Base-by-base conservation (phyloP, 495 filamentous ascomycete genomes). In the Cryomyces minteri region DNA sequence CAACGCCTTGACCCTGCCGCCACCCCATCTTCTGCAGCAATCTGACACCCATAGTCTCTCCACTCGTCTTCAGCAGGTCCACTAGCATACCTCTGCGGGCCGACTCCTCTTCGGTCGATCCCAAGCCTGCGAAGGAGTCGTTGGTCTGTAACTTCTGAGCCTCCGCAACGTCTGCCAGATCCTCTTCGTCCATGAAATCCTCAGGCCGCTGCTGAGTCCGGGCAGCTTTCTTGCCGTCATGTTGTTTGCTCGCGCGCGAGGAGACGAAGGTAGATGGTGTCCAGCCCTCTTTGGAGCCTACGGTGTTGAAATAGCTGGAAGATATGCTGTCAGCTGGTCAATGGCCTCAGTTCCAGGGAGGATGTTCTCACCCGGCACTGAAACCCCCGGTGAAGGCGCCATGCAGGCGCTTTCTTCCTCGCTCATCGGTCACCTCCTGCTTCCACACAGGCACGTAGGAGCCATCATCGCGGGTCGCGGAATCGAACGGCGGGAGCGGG, bases 141-240 rank as follows among this genome's bases (percentile, higher is more conserved):
- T 73, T 65, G 0, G 81, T 94, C 53, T 88, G 74, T 31, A 96
- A 58, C 40, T 68, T 70, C 51, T 71, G 71, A 4, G 77, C 69
- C 60, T 94, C 88, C 43, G 79, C 87, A 2, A 79, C 80, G 51
- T 94, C 88, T 8, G 82, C 80, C 8, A 94, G 64, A 62, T 98
- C 90, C 62, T 98, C 92, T 50, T 94, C 92, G 51, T 98, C 90
- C 90, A 98, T 98, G 49, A 86, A 96, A 57, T 98, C 90, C 54
- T 96, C 88, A 6, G 78, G 71, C 31, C 77, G 76, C 58, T 83
- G 77, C 53, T 77, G 66, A 8, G 52, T 18, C 18, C 1, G 18
- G 18, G 2, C 18, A 0, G 60, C 12, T 5, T 70, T 67, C 10
- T 65, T 46, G 28, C 61, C 70, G 66, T 88, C 78, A 52, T 84